Evolutionary conservation across 805 yeast species (phyloP), one percentile per base, ranked within the genome.

Genomic region (Wickerhamomyces rabaulensis): DNA sequence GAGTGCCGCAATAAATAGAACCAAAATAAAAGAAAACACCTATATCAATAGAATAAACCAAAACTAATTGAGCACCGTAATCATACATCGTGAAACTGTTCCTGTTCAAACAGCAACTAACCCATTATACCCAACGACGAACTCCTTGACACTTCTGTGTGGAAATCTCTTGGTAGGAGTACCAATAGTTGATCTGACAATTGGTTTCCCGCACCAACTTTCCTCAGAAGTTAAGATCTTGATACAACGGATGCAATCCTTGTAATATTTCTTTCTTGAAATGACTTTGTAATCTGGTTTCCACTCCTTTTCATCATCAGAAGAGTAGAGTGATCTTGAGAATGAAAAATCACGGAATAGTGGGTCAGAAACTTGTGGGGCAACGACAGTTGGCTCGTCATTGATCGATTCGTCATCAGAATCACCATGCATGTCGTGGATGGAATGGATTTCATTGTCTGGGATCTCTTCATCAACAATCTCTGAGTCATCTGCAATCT

Each of bases 231-330:
- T 66, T 44, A 80, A 65, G 3, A 82, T 76, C 52, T 71, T 76
- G 22, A 80, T 76, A 52, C 87, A 80, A 41, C 84, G 71, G 29
- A 80, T 58, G 16, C 82, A 73, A 57, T 79, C 79, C 40, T 75
- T 69, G 39, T 75, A 66, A 50, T 66, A 68, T 49, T 74, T 76
- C 26, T 72, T 63, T 41, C 67, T 60, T 3, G 72, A 54, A 22
- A 61, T 54, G 19, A 55, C 47, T 48, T 70, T 71, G 13, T 64
- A 65, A 10, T 62, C 55, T 2, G 84, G 85, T 7, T 53, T 58
- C 84, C 85, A 80, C 54, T 79, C 37, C 4, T 52, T 49, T 19
- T 46, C 48, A 7, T 45, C 45, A 10, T 43, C 29, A 5, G 41
- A 25, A 6, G 19, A 33, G 36, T 51, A 35, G 13, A 36, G 16